These are phyloP conservation scores for Aspergillus sclerotioniger DNA, from an alignment of 495 filamentous ascomycete genomes.

Conservation along the genomic window DNA sequence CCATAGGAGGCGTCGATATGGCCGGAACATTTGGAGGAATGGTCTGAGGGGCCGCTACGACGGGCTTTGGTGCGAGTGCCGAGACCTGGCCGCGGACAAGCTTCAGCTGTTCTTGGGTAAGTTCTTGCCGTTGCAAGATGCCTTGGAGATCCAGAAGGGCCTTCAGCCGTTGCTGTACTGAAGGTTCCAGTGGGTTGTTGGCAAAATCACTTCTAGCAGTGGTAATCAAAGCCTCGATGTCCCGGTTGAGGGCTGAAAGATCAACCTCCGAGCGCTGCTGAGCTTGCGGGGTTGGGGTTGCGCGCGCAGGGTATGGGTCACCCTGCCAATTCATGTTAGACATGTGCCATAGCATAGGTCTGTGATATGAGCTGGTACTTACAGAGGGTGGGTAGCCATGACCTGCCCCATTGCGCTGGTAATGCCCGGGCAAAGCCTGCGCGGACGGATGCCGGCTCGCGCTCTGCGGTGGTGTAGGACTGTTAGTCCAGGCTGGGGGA, in stretches of 20 bases:
- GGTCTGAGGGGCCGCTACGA: slow-evolving; percentile 21
- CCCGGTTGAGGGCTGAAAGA: slow-evolving; percentile 73
- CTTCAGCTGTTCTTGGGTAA: slow-evolving; percentile 76
- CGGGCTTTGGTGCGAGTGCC: slow-evolving; percentile 52
- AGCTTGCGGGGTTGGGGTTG: slow-evolving; percentile 38
- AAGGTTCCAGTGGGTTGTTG: slow-evolving; percentile 67
- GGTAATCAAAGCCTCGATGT: slow-evolving; percentile 73
- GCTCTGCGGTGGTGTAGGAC: slow-evolving; percentile 65
- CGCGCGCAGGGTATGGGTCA: slow-evolving; percentile 22
- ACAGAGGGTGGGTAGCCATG: slow-evolving; percentile 36
- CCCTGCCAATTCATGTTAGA: slow-evolving; percentile 22
- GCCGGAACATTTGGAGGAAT: slow-evolving; percentile 23
- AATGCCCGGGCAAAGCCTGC: slow-evolving; percentile 18
- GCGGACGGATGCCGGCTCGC: slow-evolving; percentile 38
- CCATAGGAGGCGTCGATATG: slow-evolving; percentile 26
- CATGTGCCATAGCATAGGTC: slow-evolving; percentile 3
- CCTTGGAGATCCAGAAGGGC: slow-evolving; percentile 82
- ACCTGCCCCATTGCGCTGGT: slow-evolving; percentile 36
- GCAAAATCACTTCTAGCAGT: slow-evolving; percentile 68
- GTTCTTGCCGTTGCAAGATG: slow-evolving; percentile 73
- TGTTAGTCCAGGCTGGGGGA: slow-evolving; percentile 59
- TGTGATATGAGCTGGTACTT: slow-evolving; percentile 17
- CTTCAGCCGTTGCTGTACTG: slow-evolving; percentile 73
- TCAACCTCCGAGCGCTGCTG: slow-evolving; percentile 37
- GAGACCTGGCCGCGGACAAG: slow-evolving; percentile 77